Evolutionary conservation across 75 land plant species (phyloP).

Genomic region (Pinus tabuliformis): DNA sequence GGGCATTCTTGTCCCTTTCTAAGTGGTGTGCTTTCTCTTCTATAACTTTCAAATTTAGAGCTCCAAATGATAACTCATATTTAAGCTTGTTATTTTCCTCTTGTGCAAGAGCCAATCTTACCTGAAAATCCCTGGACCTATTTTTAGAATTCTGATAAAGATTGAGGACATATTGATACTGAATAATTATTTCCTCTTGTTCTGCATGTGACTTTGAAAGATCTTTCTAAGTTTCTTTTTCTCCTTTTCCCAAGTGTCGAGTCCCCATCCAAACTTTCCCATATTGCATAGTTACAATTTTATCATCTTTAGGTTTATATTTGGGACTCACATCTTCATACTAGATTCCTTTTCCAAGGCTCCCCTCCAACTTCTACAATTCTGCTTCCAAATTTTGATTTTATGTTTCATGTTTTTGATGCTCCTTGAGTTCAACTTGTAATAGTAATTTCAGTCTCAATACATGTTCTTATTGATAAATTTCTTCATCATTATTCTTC

Average conservation of each 20-base stretch:
- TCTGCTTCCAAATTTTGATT: constrained; percentile 1
- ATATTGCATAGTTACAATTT: background rate
- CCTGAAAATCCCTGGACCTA: background rate
- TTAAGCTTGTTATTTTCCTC: constrained; percentile 8
- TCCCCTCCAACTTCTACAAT: background rate
- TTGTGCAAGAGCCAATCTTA: background rate
- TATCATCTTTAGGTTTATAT: background rate
- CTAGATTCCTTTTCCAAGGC: constrained; percentile 1
- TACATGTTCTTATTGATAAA: constrained; percentile 3
- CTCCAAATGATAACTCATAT: background rate
- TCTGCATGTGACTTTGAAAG: constrained; percentile 11
- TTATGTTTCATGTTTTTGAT: constrained; percentile 1
- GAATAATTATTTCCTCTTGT: background rate
- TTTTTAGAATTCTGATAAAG: constrained; percentile 4
- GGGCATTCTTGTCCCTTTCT: constrained; percentile 2
- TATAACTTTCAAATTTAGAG: background rate
- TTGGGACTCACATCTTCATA: background rate
- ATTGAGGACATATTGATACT: constrained; percentile 1
- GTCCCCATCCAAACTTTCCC: constrained; percentile 6
- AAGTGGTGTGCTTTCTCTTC: constrained; percentile 5
- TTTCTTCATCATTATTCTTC: constrained; percentile 1
- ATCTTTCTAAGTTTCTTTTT: constrained; percentile 21
- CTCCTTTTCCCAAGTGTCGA: constrained; percentile 18
- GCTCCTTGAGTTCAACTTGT: background rate
- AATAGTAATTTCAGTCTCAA: constrained; percentile 3